Evolutionary conservation across 108 stramenopile species (phyloP), one percentile per base, ranked within the genome.

Genomic region (Skeletonema tropicum): DNA sequence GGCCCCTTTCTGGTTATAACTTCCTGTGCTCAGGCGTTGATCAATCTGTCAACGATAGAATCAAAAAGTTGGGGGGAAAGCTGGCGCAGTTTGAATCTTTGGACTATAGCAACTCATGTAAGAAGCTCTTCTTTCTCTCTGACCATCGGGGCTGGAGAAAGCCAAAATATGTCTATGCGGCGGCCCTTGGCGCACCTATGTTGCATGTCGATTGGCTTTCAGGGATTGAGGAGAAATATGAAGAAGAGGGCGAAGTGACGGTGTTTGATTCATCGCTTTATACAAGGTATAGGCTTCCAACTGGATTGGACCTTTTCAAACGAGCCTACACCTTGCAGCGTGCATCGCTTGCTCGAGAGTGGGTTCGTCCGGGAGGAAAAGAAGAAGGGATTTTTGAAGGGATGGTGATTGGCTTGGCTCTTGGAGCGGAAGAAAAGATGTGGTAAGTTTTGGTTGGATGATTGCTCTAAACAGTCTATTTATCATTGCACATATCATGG

Each of bases 151-250:
- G 38, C 52, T 72, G 76, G 80, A 62, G 76, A 13, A 77, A 77
- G n/a, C 64, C 58, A 7, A 82, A 82, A 58, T 82, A 82, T 30
- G 66, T 82, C 26, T 49, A 55, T 19, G 80, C 80, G n/a, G 70
- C 65, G 8, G 61, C 76, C 32, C 46, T 82, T 7, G 80, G 80
- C 32, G 66, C 65, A 17, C 80, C 80, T 1, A 72, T 82, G 76
- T 33, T 82, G 26, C 80, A 82, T 46, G 42, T 60, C 59, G 19
- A 77, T 35, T 82, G 80, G 79, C 61, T 82, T 32, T 39, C 55
- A 19, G 48, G 65, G 26, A 57, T 82, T 17, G 71, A 76, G 65
- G 19, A 73, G 64, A 73, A 77, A 59, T 45, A 58, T 17, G 17
- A 57, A 30, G 63, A 77, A 12, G 41, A 25, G 33, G 76, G 63